These are phyloP conservation scores for Arctium minus DNA, from an alignment of 129 eudicot genomes.

Conservation along the genomic window DNA sequence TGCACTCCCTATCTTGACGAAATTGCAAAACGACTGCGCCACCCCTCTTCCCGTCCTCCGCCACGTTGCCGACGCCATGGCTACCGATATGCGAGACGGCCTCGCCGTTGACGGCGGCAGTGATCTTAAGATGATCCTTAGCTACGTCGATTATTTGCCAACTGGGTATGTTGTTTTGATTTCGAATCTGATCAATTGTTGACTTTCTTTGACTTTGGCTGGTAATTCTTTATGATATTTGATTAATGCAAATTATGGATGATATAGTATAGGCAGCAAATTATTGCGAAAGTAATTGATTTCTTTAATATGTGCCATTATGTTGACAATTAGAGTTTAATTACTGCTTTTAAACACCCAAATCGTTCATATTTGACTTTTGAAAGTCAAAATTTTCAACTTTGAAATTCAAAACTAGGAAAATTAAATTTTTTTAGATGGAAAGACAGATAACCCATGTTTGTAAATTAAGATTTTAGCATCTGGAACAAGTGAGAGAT, in stretches of 20 bases:
- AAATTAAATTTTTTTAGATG: neutral
- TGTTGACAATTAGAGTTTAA: neutral
- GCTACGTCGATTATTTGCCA: constrained; percentile 71
- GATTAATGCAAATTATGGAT: neutral
- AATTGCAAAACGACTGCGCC: constrained; percentile 55
- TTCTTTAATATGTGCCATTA: neutral
- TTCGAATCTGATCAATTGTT: neutral
- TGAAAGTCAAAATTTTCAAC: neutral
- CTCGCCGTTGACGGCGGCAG: constrained; percentile 63
- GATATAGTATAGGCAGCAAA: neutral
- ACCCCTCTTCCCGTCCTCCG: constrained; percentile 77
- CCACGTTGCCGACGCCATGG: constrained; percentile 80
- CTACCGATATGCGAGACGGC: constrained; percentile 79
- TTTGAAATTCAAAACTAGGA: neutral
- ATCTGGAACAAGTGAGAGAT: neutral
- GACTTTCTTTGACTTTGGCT: constrained; percentile 14
- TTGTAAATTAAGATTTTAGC: neutral
- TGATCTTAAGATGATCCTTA: constrained; percentile 81
- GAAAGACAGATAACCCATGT: neutral
- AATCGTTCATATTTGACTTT: constrained; percentile 7
- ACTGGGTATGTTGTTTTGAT: constrained; percentile 53
- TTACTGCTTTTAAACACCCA: constrained; percentile 2
- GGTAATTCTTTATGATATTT: neutral
- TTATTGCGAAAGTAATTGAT: neutral
- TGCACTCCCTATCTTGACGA: constrained; percentile 46